These are phyloP conservation scores for Purshia tridentata DNA, from an alignment of 306 rosid genomes.

Conservation along the genomic window DNA sequence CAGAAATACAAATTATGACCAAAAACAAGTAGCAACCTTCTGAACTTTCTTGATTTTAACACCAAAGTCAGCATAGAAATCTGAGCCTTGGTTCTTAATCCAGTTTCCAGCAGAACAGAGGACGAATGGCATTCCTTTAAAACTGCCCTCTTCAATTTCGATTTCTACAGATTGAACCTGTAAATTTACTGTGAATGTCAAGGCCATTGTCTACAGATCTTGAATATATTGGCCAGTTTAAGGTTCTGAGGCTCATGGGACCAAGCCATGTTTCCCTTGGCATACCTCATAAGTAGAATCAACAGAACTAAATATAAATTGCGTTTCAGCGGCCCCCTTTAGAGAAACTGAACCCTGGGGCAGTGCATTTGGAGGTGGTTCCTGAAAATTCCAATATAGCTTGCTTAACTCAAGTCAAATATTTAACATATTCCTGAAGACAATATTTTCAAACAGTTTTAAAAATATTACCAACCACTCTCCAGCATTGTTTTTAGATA, in stretches of 20 bases:
- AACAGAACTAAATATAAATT: constrained; percentile 41
- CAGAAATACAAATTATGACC: constrained; percentile 23
- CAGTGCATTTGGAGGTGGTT: constrained; percentile 64
- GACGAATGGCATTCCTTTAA: constrained; percentile 83
- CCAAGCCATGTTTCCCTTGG: constrained; percentile 24
- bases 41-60: constrained; percentile 43
- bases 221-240: constrained; percentile 21
- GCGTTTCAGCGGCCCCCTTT: constrained; percentile 61
- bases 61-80: constrained; percentile 69
- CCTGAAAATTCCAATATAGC: constrained; percentile 51
- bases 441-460: constrained; percentile 24
- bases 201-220: constrained; percentile 25
- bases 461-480: constrained; percentile 87
- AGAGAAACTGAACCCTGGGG: constrained; percentile 71
- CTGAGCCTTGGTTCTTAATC: constrained; percentile 86
- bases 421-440: constrained; percentile 20
- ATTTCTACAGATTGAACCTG: constrained; percentile 80
- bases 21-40: constrained; percentile 57
- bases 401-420: constrained; percentile 18
- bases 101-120: constrained; percentile 61
- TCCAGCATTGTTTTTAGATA: constrained; percentile 64
- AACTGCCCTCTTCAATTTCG: constrained; percentile 63
- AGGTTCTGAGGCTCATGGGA: constrained; percentile 25
- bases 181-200: constrained; percentile 26
- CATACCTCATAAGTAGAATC: constrained; percentile 58